phyloP scores from a whole-genome alignment of 1,139 yeast species.

The Geotrichum restrictum region DNA sequence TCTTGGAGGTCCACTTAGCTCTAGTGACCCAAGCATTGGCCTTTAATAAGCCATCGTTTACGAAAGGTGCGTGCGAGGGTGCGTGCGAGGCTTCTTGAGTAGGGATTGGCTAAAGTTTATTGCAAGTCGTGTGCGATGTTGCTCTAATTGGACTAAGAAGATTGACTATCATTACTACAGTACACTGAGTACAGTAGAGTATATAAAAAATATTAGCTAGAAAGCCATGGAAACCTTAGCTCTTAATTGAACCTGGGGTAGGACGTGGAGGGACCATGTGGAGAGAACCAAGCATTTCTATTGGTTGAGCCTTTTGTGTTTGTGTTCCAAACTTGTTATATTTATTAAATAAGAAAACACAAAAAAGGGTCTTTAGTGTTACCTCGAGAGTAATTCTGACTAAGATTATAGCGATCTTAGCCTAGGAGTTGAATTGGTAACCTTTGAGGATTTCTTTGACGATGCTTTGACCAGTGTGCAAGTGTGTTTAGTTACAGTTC shows the following conservation, averaged over 20 bases:
- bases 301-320: neutral
- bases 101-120: neutral
- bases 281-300: neutral
- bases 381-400: too few relatives aligned
- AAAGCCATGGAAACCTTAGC: too few relatives aligned
- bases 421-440: too few relatives aligned
- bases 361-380: too few relatives aligned
- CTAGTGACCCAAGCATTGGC: neutral
- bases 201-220: neutral
- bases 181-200: neutral
- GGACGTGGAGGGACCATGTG: neutral
- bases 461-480: too few relatives aligned
- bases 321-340: neutral
- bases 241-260: neutral
- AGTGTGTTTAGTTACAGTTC: too few relatives aligned
- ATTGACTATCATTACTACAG: neutral
- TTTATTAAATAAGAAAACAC: too few relatives aligned
- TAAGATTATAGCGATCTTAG: too few relatives aligned
- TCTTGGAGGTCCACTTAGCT: neutral
- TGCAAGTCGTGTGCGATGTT: neutral
- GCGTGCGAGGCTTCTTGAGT: slow-evolving; percentile 1
- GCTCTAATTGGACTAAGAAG: neutral
- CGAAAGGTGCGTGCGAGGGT: neutral
- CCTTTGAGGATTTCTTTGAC: too few relatives aligned
- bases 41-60: too few relatives aligned